Evolutionary conservation across 768 basidiomycete species (phyloP), one percentile per base, ranked within the genome.

Genomic region (Hydnomerulius pinastri): DNA sequence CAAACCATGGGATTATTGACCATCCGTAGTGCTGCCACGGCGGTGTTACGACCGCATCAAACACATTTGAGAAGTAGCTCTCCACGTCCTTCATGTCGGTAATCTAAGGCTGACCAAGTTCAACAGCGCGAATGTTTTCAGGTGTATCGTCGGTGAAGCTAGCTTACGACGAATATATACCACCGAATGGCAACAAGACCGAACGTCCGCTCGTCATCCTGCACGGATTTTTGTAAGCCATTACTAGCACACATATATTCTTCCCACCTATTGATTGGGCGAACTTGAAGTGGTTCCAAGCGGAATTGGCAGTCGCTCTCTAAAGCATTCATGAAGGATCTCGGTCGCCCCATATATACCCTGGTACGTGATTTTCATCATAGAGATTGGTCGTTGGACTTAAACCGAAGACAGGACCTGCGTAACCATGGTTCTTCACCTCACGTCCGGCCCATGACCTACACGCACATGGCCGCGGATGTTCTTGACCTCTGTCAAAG

Each of bases 341-440:
- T 91, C 1, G 67, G 76, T 3, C 74, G 84, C 50, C 84, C 88
- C 2, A 77, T 96, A 17, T 93, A 92, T 60, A 74, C 86, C 2
- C 68, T 96, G 33, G 92, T 86, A 50, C 57, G 77, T 66, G 2
- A 0, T 13, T 28, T 21, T 21, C n/a, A 40, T 24, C 11, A 23
- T 21, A 24, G 20, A 24, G 28, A 9, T 24, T 15, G 9, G 18
- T 48, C 23, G 6, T 35, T 7, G 32, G 37, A 38, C 11, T 13
- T 38, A 25, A 51, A 37, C 43, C n/a, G 7, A 41, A 15, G 39
- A 11, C 55, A 90, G 89, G 90, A 97, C 67, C 74, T 96, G 20
- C 77, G 94, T n/a, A 97, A 96, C 61, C 93, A 95, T 57, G 94
- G 94, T 2, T 66, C 77, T 15, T 93, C 92, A 0, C 91, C 89